These are phyloP conservation scores for Pluteus cervinus DNA, from an alignment of 768 basidiomycete genomes.

Conservation along the genomic window DNA sequence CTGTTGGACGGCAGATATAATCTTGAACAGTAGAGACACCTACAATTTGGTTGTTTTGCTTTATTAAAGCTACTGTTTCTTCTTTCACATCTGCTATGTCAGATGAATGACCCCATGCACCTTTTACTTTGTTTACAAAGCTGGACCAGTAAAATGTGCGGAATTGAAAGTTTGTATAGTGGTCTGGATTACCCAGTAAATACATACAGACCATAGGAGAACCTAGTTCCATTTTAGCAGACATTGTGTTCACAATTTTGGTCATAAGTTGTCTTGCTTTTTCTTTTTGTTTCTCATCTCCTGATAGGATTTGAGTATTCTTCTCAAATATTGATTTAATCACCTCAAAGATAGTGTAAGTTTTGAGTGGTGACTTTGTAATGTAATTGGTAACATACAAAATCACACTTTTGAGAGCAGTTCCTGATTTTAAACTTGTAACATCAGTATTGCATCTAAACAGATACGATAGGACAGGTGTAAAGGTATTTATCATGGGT, in stretches of 20 bases:
- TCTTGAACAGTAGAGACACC: conserved; percentile 15
- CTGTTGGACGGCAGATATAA: conserved; percentile 15
- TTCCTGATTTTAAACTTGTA: no score
- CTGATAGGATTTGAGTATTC: conserved; percentile 7
- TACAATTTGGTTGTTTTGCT: conserved; percentile 11
- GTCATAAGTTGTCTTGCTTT: neutral
- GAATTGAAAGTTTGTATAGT: conserved; percentile 24
- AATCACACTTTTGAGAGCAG: conserved; percentile 7
- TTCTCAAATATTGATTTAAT: conserved; percentile 11
- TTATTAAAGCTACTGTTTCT: conserved; percentile 16
- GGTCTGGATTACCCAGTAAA: conserved; percentile 23
- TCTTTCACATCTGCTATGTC: conserved; percentile 3
- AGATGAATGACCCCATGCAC: conserved; percentile 8
- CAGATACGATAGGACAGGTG: conserved; percentile 11
- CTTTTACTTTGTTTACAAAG: conserved; percentile 14
- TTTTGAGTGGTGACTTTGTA: conserved; percentile 26
- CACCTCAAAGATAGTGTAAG: conserved; percentile 17
- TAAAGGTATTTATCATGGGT: conserved; percentile 20
- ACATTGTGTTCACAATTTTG: conserved; percentile 16
- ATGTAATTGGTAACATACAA: conserved; percentile 32
- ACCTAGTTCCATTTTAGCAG: conserved; percentile 24
- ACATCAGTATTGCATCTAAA: conserved; percentile 30
- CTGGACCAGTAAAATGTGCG: conserved; percentile 21
- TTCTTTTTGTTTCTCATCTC: conserved; percentile 3
- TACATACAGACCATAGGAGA: conserved; percentile 25